Evolutionary conservation across 1,284 basidiomycete species (phyloP).

Genomic region (Puccinia horiana): DNA sequence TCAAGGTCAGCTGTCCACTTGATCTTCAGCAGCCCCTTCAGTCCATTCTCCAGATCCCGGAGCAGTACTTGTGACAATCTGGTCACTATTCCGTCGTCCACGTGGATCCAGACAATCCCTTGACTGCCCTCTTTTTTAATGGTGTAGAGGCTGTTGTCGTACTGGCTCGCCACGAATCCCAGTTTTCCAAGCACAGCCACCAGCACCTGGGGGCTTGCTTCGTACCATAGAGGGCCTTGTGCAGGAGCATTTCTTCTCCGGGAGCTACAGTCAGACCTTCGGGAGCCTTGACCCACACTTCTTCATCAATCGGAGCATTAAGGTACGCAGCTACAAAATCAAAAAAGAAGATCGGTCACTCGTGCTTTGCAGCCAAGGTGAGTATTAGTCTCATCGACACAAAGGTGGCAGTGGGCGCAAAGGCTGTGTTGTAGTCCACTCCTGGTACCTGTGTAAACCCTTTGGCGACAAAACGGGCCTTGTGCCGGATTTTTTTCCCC

Average conservation of each 20-base stretch:
- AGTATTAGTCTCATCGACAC: not conserved
- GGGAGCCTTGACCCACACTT: no score
- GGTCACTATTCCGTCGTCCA: not conserved
- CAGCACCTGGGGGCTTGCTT: not conserved
- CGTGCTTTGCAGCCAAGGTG: not conserved
- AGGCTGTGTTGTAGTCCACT: no score
- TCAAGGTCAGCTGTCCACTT: not conserved
- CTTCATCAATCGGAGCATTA: not conserved
- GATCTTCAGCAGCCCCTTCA: not conserved
- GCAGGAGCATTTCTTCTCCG: not conserved
- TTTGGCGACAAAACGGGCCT: no score
- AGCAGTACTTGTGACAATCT: not conserved
- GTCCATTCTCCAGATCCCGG: not conserved
- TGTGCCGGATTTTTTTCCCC: no score
- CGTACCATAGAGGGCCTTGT: not conserved
- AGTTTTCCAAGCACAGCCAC: not conserved
- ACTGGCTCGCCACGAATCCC: conserved; percentile 5
- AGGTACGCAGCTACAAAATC: not conserved
- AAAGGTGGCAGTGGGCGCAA: no score
- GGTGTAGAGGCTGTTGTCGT: conserved; percentile 1
- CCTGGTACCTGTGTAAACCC: no score
- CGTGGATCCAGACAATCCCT: conserved; percentile 2
- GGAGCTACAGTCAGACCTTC: no score
- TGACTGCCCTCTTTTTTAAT: not conserved
- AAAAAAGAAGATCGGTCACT: not conserved